Percentiles rank a stretch among this genome's conserved stretches.
phyloP scores from a whole-genome alignment of 257 asterid genomes.

The Verbascum thapsus region DNA sequence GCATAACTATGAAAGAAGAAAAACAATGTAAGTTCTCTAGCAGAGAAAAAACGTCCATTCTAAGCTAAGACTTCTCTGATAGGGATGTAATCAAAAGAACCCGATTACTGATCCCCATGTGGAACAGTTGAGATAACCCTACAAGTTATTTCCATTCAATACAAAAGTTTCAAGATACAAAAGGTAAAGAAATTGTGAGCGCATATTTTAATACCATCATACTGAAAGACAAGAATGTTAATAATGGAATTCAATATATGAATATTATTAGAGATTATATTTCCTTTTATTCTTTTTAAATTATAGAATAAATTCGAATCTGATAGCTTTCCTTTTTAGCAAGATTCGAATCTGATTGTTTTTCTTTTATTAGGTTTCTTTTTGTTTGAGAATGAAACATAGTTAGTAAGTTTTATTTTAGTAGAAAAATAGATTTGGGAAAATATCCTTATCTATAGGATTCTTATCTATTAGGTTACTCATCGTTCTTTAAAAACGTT shows the following conservation, averaged over 20 bases:
- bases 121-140: slow-evolving; percentile 9
- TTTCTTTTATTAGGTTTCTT: too few relatives aligned
- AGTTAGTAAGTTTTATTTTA: too few relatives aligned
- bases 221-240: slow-evolving; percentile 6
- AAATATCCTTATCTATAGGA: too few relatives aligned
- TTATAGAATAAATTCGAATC: too few relatives aligned
- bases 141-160: background rate
- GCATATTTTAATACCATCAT: background rate
- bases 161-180: slow-evolving; percentile 22
- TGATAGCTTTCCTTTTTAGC: too few relatives aligned
- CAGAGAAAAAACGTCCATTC: slow-evolving; percentile 28
- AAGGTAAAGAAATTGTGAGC: slow-evolving; percentile 3
- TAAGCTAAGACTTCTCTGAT: slow-evolving; percentile 19
- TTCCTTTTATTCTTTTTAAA: too few relatives aligned
- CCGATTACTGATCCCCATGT: slow-evolving; percentile 7
- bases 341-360: too few relatives aligned
- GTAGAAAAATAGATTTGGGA: too few relatives aligned
- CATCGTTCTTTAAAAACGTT: too few relatives aligned
- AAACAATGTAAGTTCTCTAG: background rate
- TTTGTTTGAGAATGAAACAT: too few relatives aligned
- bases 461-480: too few relatives aligned
- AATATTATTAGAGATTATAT: too few relatives aligned
- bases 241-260: background rate
- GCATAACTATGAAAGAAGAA: slow-evolving; percentile 8
- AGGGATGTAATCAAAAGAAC: slow-evolving; percentile 13